These are phyloP conservation scores for Boehmeria nivea DNA, from an alignment of 306 rosid genomes.

Conservation along the genomic window DNA sequence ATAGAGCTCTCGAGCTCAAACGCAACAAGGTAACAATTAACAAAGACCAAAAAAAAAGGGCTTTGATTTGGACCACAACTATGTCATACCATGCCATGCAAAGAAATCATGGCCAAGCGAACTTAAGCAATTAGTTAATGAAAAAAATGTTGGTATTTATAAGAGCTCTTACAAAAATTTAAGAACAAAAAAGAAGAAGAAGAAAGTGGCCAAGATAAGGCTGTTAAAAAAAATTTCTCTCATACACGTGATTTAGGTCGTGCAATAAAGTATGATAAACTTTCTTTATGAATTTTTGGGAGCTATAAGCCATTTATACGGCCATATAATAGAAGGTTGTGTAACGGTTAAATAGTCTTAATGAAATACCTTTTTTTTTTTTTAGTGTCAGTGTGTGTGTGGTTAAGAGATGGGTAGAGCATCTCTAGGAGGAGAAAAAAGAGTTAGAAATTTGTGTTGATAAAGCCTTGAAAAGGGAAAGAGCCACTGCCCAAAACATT, in stretches of 20 bases:
- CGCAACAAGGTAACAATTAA: too few relatives aligned
- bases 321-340: conserved; percentile 21
- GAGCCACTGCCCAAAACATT: too few relatives aligned
- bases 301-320: conserved; percentile 13
- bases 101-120: not conserved
- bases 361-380: not conserved
- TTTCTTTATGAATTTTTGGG: conserved; percentile 30
- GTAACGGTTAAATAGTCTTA: conserved; percentile 15
- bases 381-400: not conserved
- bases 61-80: conserved; percentile 27
- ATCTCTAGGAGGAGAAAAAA: conserved; percentile 32
- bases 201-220: conserved; percentile 14
- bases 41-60: conserved; percentile 11
- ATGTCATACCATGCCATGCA: conserved; percentile 13
- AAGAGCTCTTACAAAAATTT: not conserved
- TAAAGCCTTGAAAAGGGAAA: conserved; percentile 27
- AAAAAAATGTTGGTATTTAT: not conserved
- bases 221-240: conserved; percentile 9
- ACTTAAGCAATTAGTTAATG: not conserved
- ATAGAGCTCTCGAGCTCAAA: conserved; percentile 33
- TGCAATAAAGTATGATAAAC: conserved; percentile 17
- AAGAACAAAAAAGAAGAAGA: too few relatives aligned
- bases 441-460: conserved; percentile 28
- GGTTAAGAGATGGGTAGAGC: conserved; percentile 13
- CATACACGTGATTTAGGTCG: conserved; percentile 29